Evolutionary conservation across 2,329 filamentous ascomycete species (phyloP).

Genomic region (Trichoderma atroviride): DNA sequence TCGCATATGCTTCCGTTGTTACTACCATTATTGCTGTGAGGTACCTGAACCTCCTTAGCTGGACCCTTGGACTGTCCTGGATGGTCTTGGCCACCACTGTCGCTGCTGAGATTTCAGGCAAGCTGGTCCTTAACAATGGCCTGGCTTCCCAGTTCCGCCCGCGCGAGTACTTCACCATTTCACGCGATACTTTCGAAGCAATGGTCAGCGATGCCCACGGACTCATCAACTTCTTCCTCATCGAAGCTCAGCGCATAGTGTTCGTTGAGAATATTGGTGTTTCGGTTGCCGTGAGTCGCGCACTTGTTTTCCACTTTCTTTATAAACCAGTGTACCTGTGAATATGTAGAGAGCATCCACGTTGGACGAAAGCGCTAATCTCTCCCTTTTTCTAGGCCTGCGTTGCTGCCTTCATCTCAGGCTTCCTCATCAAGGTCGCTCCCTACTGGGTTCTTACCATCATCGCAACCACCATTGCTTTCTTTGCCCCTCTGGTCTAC

Average conservation of each 20-base stretch:
- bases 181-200: slow-evolving; percentile 62
- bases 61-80: slow-evolving; percentile 66
- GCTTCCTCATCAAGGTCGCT: slow-evolving; percentile 69
- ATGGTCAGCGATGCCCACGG: slow-evolving; percentile 67
- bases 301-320: neutral
- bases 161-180: slow-evolving; percentile 67
- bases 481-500: slow-evolving; percentile 67
- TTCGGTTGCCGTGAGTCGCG: slow-evolving; percentile 59
- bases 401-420: slow-evolving; percentile 63
- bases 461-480: slow-evolving; percentile 60
- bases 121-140: slow-evolving; percentile 62
- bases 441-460: slow-evolving; percentile 70
- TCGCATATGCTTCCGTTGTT: slow-evolving; percentile 63
- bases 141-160: slow-evolving; percentile 68
- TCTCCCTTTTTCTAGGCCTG: slow-evolving; percentile 52
- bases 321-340: no score
- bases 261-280: slow-evolving; percentile 68
- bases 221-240: slow-evolving; percentile 71
- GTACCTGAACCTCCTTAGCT: slow-evolving; percentile 68
- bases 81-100: slow-evolving; percentile 63
- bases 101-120: slow-evolving; percentile 63
- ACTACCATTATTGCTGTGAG: slow-evolving; percentile 63
- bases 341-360: no score
- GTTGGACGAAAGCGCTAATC: no score
- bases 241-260: slow-evolving; percentile 68